These are phyloP conservation scores for Ilyonectria sp. DNA, from an alignment of 2,329 filamentous ascomycete genomes.

Conservation along the genomic window DNA sequence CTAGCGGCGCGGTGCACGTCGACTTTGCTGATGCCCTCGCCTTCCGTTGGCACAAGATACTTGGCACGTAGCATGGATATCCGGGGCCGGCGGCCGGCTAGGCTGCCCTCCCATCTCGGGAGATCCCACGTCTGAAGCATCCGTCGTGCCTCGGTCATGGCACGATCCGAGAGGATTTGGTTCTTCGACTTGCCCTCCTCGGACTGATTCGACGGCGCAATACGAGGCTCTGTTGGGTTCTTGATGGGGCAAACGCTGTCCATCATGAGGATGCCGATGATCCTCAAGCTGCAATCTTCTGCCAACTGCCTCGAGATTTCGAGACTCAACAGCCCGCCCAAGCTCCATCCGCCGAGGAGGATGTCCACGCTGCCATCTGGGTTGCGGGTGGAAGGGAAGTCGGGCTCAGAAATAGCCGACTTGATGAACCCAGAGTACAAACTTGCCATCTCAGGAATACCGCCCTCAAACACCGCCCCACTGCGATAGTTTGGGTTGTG, in stretches of 20 bases:
- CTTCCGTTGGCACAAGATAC: constrained; percentile 55
- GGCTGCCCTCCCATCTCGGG: constrained; percentile 55
- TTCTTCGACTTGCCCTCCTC: constrained; percentile 54
- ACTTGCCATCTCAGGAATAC: constrained; percentile 68
- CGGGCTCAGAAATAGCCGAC: constrained; percentile 49
- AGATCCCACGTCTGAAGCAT: constrained; percentile 60
- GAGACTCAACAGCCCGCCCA: constrained; percentile 67
- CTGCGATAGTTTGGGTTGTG: constrained; percentile 67
- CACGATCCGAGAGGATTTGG: constrained; percentile 53
- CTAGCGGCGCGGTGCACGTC: constrained; percentile 61
- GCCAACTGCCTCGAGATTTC: constrained; percentile 64
- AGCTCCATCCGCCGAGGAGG: constrained; percentile 70
- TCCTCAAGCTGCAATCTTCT: constrained; percentile 53
- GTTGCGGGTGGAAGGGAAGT: constrained; percentile 49
- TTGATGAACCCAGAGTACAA: constrained; percentile 65
- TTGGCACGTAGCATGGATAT: constrained; percentile 63
- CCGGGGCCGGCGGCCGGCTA: constrained; percentile 53
- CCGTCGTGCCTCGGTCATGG: constrained; percentile 59
- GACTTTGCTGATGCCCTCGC: constrained; percentile 51
- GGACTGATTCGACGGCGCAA: constrained; percentile 37
- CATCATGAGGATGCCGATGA: constrained; percentile 68
- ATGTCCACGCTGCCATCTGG: constrained; percentile 54
- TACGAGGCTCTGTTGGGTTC: constrained; percentile 9
- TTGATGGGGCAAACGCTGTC: constrained; percentile 62
- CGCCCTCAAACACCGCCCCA: constrained; percentile 64